phyloP scores from a whole-genome alignment of 2,329 filamentous ascomycete species.

The Ascochyta pisi region DNA sequence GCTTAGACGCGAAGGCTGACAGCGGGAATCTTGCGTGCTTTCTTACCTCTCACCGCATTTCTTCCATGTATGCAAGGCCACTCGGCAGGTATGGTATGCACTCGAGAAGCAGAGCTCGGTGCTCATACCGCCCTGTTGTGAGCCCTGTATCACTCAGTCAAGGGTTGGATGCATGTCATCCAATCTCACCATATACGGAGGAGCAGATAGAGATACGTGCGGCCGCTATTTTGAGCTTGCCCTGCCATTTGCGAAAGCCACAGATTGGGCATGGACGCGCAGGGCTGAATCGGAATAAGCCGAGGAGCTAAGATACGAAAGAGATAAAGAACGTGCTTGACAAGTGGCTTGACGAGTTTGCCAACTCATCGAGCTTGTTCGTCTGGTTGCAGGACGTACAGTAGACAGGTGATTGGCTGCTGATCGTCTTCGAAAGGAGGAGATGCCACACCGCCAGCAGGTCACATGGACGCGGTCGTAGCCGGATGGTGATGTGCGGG shows the following conservation, averaged over 20 bases:
- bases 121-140: conserved; percentile 11
- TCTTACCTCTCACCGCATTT: not conserved
- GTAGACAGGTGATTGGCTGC: conserved; percentile 27
- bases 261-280: conserved; percentile 2
- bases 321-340: conserved; percentile 11
- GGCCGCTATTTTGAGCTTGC: conserved; percentile 17
- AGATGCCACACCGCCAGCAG: conserved; percentile 44
- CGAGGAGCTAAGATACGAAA: conserved; percentile 6
- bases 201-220: conserved; percentile 21
- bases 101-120: conserved; percentile 3
- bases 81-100: not conserved
- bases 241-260: conserved; percentile 16
- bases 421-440: conserved; percentile 10
- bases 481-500: conserved; percentile 28
- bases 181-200: conserved; percentile 22
- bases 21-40: not conserved
- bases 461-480: conserved; percentile 38
- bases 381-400: conserved; percentile 6
- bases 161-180: conserved; percentile 38
- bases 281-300: conserved; percentile 12
- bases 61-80: not conserved
- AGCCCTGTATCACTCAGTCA: conserved; percentile 9
- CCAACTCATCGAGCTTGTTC: conserved; percentile 9
- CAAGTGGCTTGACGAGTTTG: conserved; percentile 10
- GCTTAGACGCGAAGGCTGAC: not conserved